Conservation (phyloP, 805 yeast genomes). For the Candida ulmi region DNA sequence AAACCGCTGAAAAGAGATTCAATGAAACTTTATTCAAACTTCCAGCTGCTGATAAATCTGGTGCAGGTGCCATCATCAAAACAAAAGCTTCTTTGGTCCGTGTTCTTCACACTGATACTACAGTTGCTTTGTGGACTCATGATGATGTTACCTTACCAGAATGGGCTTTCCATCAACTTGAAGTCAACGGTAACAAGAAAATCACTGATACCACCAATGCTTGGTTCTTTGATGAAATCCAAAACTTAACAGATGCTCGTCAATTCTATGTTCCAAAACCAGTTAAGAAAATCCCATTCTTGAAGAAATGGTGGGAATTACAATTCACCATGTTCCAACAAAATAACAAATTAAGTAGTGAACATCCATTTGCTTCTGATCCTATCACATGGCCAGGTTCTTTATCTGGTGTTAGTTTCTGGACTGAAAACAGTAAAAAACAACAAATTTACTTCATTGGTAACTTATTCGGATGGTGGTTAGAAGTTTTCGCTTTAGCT, state of each 20-base stretch:
- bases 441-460: conserved; percentile 88
- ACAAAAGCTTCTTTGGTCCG: conserved; percentile 68
- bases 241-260: conserved; percentile 60
- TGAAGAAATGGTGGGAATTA: conserved; percentile 83
- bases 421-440: conserved; percentile 68
- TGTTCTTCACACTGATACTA: conserved; percentile 75
- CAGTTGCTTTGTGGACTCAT: conserved; percentile 94
- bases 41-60: conserved; percentile 51
- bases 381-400: conserved; percentile 92
- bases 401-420: conserved; percentile 88
- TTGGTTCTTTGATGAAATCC: conserved; percentile 74
- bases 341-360: conserved; percentile 78
- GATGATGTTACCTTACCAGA: conserved; percentile 81
- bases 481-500: conserved; percentile 60
- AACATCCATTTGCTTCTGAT: conserved; percentile 93
- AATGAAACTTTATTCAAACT: conserved; percentile 77
- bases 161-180: conserved; percentile 91
- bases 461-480: conserved; percentile 87
- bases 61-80: conserved; percentile 46
- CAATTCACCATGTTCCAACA: conserved; percentile 88
- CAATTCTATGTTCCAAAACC: conserved; percentile 57
- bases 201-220: conserved; percentile 56
- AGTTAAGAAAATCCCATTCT: conserved; percentile 61
- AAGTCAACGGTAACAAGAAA: conserved; percentile 92
- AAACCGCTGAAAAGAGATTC: conserved; percentile 49